Evolutionary conservation across 2,329 filamentous ascomycete species (phyloP), one percentile per base, ranked within the genome.

Genomic region (Zymoseptoria ardabiliae): DNA sequence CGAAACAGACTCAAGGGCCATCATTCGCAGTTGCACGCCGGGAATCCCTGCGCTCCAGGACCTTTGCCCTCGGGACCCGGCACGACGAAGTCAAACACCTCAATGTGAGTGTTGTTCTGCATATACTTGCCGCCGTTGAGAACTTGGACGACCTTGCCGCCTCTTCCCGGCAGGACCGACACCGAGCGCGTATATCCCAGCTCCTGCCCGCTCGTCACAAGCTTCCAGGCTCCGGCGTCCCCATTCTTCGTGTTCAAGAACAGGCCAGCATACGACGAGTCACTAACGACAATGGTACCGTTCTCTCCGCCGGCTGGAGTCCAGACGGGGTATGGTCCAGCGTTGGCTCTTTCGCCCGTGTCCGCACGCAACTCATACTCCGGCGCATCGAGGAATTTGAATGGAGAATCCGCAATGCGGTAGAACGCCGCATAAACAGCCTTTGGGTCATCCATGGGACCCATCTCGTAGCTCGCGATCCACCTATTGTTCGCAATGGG

Each of bases 291-390:
- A 55, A 83, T 76, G 0, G 79, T 82, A 1, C 81, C 81, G 56
- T 77, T 72, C 3, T 60, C 55, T 20, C 75, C 75, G 11, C 80
- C 80, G 3, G 75, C 75, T 0, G 77, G 71, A 5, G 74, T 80
- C 80, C 80, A 83, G 2, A 81, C 77, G 0, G 79, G 76, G 62
- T 83, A 82, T 0, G 81, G 81, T 13, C 2, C 35, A 2, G 35
- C 35, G 4, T 45, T 45, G 35, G 35, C 1, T 0, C n/a, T 13
- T 45, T 2, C 35, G 35, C 35, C 35, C 35, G 35, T 45, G 17
- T 45, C 13, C 11, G 35, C 6, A n/a, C 35, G 35, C 35, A 45
- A 45, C 2, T 45, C 13, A 45, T 45, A 17, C 13, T 45, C 35
- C 2, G 17, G 35, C 17, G 35, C 35, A n/a, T 45, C 5, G 35